Evolutionary conservation across 108 stramenopile genomes (phyloP).

Genomic region (Cyclotella kingstonii): DNA sequence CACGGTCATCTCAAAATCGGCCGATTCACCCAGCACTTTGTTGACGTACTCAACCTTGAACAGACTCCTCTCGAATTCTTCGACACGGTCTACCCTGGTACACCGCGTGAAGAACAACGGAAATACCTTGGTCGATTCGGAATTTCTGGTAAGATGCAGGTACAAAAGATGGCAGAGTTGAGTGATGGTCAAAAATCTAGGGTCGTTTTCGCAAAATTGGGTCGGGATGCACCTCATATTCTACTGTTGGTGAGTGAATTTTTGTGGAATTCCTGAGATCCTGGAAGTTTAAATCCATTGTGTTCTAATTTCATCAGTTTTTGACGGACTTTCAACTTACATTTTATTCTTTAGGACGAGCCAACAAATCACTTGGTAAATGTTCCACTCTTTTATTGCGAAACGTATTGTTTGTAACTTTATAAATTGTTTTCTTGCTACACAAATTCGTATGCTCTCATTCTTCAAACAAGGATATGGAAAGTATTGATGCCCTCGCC

Average conservation of each 20-base stretch:
- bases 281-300: no score
- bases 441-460: neutral
- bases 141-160: constrained; percentile 91
- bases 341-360: constrained; percentile 56
- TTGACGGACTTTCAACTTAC: neutral
- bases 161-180: constrained; percentile 87
- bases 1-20: constrained; percentile 95
- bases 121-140: constrained; percentile 97
- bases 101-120: constrained; percentile 78
- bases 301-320: no score
- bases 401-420: neutral
- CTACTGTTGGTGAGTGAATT: constrained; percentile 63
- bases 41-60: constrained; percentile 94
- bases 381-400: neutral
- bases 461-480: constrained; percentile 66
- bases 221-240: constrained; percentile 94
- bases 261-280: no score
- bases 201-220: constrained; percentile 96
- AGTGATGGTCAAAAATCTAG: constrained; percentile 96
- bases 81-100: constrained; percentile 73
- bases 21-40: constrained; percentile 98
- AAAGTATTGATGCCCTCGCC: constrained; percentile 96
- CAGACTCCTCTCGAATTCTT: constrained; percentile 97
- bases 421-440: neutral
- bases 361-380: constrained; percentile 71